Conservation (phyloP, 2,329 filamentous ascomycete genomes). For the Fusarium chuoi region DNA sequence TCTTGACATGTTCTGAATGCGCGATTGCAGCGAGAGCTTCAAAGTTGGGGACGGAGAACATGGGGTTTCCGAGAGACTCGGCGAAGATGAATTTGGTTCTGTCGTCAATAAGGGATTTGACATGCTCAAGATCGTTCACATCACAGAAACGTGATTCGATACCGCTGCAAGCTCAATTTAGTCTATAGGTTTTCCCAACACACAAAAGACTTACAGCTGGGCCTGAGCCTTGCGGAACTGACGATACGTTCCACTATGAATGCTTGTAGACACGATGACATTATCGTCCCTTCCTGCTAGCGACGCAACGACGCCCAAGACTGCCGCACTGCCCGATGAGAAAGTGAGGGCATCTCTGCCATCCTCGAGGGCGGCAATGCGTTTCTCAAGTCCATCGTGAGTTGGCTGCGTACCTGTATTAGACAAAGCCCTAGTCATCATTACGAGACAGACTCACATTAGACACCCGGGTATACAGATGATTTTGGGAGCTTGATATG, state of each 20-base stretch:
- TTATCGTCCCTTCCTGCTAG: neutral
- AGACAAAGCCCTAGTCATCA: rapidly evolving
- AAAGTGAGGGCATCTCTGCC: neutral
- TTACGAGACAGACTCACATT: neutral
- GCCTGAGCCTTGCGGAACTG: neutral
- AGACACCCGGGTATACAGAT: neutral
- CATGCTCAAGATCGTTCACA: neutral
- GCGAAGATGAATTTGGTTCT: neutral
- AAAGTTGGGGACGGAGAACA: neutral
- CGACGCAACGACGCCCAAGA: neutral
- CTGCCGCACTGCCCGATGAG: neutral
- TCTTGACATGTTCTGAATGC: neutral
- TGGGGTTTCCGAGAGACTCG: neutral
- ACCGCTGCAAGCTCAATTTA: neutral
- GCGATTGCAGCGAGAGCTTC: neutral
- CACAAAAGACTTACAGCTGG: neutral
- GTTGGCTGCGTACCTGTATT: neutral
- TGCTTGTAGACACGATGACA: neutral
- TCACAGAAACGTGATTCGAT: neutral
- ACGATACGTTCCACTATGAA: neutral
- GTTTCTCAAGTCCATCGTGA: neutral
- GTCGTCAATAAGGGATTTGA: neutral
- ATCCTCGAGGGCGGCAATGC: neutral
- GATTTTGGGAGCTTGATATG: neutral
- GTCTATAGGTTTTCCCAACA: neutral